Evolutionary conservation across 805 yeast species (phyloP).

Genomic region (Metschnikowia lachancei): DNA sequence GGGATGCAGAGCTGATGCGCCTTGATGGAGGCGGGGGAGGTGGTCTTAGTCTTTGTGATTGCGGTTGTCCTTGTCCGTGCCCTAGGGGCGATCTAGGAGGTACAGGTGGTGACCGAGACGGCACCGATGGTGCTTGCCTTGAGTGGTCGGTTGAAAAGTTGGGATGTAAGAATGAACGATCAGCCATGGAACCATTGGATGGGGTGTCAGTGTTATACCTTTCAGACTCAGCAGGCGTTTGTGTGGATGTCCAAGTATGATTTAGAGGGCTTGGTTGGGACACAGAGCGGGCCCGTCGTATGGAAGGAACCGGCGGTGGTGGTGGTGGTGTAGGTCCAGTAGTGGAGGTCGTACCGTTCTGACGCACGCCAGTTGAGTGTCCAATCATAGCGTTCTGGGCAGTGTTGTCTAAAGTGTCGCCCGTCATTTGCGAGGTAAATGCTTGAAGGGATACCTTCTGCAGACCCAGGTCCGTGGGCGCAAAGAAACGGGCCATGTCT

Average conservation of each 20-base stretch:
- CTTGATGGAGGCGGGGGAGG: constrained; percentile 46
- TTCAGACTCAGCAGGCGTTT: background rate
- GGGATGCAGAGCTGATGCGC: constrained; percentile 25
- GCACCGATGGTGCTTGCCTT: background rate
- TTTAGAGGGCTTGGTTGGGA: constrained; percentile 28
- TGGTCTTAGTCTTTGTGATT: constrained; percentile 19
- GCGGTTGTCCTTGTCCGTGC: background rate
- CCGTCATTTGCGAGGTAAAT: constrained; percentile 43
- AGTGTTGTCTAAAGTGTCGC: constrained; percentile 35
- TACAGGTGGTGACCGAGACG: constrained; percentile 15
- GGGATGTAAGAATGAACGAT: background rate
- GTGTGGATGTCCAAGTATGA: background rate
- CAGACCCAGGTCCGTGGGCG: constrained; percentile 19
- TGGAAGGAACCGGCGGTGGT: constrained; percentile 37
- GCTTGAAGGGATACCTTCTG: constrained; percentile 40
- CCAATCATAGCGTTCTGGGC: constrained; percentile 30
- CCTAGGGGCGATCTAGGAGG: constrained; percentile 28
- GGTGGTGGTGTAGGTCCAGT: constrained; percentile 17
- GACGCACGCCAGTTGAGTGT: background rate
- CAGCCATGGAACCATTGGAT: background rate
- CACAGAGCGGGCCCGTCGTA: constrained; percentile 35
- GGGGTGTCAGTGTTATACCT: background rate
- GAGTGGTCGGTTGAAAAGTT: background rate
- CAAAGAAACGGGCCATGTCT: constrained; percentile 35
- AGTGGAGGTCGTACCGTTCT: background rate